Conservation (phyloP, 2,329 filamentous ascomycete species). For the Graphium sp. region DNA sequence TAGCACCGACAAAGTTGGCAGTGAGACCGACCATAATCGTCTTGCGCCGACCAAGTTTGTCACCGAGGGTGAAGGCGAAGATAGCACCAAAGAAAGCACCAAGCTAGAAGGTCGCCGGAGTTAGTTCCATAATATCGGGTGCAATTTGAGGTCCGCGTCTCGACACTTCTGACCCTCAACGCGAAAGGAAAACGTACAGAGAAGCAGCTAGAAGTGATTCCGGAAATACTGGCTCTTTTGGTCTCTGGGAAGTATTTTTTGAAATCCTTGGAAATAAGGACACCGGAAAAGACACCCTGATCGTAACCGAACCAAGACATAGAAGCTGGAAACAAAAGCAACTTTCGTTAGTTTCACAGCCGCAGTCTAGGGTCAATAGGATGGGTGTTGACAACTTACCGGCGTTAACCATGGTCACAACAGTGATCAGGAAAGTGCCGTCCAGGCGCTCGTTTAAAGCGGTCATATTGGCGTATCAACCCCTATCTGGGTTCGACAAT, state of each 20-base stretch:
- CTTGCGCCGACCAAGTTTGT: slow-evolving; percentile 15
- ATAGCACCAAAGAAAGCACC: slow-evolving; percentile 16
- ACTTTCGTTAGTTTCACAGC: not conserved
- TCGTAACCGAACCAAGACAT: slow-evolving; percentile 17
- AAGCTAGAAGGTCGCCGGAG: too few relatives aligned
- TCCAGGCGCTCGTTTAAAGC: slow-evolving; percentile 6
- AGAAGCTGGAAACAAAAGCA: slow-evolving; percentile 5
- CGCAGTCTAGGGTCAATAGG: not conserved
- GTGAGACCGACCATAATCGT: slow-evolving; percentile 14
- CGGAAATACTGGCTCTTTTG: slow-evolving; percentile 19
- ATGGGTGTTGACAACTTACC: slow-evolving; percentile 4
- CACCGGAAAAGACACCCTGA: slow-evolving; percentile 23
- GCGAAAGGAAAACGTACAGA: slow-evolving; percentile 13
- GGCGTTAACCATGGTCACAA: slow-evolving; percentile 12
- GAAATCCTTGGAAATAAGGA: slow-evolving; percentile 21
- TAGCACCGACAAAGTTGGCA: slow-evolving; percentile 15
- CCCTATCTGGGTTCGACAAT: too few relatives aligned
- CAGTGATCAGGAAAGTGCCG: slow-evolving; percentile 9
- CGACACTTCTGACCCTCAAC: not conserved
- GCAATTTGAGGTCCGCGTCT: not conserved
- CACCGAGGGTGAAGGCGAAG: slow-evolving; percentile 13
- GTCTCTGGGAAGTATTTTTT: slow-evolving; percentile 18
- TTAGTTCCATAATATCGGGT: slow-evolving; percentile 1
- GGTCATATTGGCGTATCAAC: too few relatives aligned
- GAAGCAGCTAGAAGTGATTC: slow-evolving; percentile 25